These are phyloP conservation scores for Aureobasidium sp. DNA, from an alignment of 2,329 filamentous ascomycete genomes.

Conservation along the genomic window DNA sequence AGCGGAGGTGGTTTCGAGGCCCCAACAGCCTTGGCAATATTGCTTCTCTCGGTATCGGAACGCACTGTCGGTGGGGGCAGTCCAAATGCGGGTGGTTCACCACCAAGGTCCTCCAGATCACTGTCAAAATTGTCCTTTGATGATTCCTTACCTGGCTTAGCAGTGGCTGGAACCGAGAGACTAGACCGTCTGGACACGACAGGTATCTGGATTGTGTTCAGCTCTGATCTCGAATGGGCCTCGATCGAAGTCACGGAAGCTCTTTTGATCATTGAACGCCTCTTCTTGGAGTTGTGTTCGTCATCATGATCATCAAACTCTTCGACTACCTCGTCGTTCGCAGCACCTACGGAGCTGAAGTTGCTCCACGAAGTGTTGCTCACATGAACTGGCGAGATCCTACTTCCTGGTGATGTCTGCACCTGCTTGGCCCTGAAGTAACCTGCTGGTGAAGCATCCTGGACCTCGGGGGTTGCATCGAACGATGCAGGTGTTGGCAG, in stretches of 20 bases:
- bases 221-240: slow-evolving; percentile 12
- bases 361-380: slow-evolving; percentile 3
- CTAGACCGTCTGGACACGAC: not conserved
- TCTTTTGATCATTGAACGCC: slow-evolving; percentile 10
- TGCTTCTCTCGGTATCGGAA: slow-evolving; percentile 17
- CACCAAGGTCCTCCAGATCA: not conserved
- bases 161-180: not conserved
- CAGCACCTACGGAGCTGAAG: not conserved
- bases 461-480: slow-evolving; percentile 25
- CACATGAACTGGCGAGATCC: not conserved
- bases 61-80: slow-evolving; percentile 10
- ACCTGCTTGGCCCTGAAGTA: slow-evolving; percentile 22
- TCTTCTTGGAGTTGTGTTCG: not conserved
- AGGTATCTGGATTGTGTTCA: slow-evolving; percentile 14
- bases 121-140: not conserved
- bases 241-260: slow-evolving; percentile 16
- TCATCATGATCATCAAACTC: not conserved
- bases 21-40: slow-evolving; percentile 1
- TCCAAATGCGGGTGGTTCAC: slow-evolving; percentile 9
- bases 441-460: slow-evolving; percentile 22
- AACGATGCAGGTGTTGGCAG: slow-evolving; percentile 15
- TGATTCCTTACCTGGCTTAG: not conserved
- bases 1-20: slow-evolving; percentile 30
- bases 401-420: slow-evolving; percentile 11
- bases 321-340: not conserved